A percentile compares a stretch with the other conserved stretches of the same genome.
phyloP scores from a whole-genome alignment of 495 filamentous ascomycete species.

The Hyaloscypha finlandica region DNA sequence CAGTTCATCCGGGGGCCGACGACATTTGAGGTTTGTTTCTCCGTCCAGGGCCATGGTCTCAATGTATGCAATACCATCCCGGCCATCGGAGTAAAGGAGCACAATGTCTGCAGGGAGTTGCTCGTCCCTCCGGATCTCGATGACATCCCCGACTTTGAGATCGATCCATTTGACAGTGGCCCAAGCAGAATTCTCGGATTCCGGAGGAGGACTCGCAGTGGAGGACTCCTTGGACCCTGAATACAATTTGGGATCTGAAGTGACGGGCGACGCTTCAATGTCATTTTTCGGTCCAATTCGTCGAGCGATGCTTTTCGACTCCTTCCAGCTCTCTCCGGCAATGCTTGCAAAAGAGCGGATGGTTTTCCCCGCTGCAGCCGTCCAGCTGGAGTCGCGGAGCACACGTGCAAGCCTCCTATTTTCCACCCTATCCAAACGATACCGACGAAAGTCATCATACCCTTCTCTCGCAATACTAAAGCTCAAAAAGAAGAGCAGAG shows the following conservation, averaged over 20 bases:
- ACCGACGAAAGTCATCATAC: conserved; percentile 83
- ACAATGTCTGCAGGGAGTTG: conserved; percentile 81
- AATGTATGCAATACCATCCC: conserved; percentile 77
- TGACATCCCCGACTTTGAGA: conserved; percentile 80
- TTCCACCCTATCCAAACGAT: conserved; percentile 82
- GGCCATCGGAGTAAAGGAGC: conserved; percentile 71
- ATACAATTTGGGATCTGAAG: neutral
- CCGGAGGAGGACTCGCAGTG: neutral
- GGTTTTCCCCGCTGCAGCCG: neutral
- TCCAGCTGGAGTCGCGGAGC: conserved; percentile 8
- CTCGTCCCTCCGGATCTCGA: conserved; percentile 75
- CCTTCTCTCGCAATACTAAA: conserved; percentile 90
- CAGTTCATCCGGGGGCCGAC: conserved; percentile 67
- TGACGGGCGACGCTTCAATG: neutral
- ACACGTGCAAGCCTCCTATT: conserved; percentile 60
- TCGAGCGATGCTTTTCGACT: neutral
- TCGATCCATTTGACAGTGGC: conserved; percentile 70
- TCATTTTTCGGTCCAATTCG: neutral
- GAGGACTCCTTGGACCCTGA: neutral
- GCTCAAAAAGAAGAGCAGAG: conserved; percentile 79
- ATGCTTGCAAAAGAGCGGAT: conserved; percentile 32
- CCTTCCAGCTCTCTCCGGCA: conserved; percentile 22
- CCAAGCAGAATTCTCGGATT: conserved; percentile 50
- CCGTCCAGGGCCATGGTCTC: conserved; percentile 96
- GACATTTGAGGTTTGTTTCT: conserved; percentile 91